phyloP scores from a whole-genome alignment of 352 stramenopile species.

The Pythium rhizo-oryzae region DNA sequence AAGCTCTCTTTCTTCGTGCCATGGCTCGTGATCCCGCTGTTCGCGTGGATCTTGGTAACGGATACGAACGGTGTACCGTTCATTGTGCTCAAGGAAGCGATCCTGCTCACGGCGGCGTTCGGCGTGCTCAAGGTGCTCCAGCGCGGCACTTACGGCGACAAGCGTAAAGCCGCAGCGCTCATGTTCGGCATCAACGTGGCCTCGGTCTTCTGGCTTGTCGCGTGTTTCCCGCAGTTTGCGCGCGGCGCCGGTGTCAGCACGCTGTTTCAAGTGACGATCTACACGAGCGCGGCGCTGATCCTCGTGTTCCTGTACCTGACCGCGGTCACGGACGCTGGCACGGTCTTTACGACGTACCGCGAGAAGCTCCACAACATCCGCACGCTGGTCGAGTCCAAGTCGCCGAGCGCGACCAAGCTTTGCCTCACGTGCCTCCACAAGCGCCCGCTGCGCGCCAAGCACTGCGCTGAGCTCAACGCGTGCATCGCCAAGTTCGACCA shows the following conservation, averaged over 20 bases:
- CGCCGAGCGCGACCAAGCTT: conserved; percentile 69
- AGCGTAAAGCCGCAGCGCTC: conserved; percentile 69
- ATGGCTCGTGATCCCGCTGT: conserved; percentile 59
- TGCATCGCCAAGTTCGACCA: conserved; percentile 88
- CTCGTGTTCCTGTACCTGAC: conserved; percentile 63
- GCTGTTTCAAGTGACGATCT: conserved; percentile 38
- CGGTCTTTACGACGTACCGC: conserved; percentile 63
- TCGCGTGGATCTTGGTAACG: conserved; percentile 42
- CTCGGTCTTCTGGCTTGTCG: conserved; percentile 67
- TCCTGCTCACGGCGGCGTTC: conserved; percentile 39
- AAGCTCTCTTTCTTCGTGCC: conserved; percentile 78
- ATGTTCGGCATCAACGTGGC: conserved; percentile 81
- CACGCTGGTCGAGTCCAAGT: conserved; percentile 73
- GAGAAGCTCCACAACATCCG: conserved; percentile 76
- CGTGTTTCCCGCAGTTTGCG: conserved; percentile 42
- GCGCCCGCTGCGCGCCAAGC: conserved; percentile 72
- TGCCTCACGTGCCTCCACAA: conserved; percentile 82
- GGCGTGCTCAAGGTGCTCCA: conserved; percentile 58
- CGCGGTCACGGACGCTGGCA: conserved; percentile 51
- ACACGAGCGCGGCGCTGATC: conserved; percentile 29
- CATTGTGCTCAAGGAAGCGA: conserved; percentile 43
- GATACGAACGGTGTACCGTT: conserved; percentile 33
- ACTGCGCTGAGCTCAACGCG: conserved; percentile 74
- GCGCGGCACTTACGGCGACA: conserved; percentile 68
- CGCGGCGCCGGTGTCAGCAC: conserved; percentile 22